These are phyloP conservation scores for Tilletia setariae DNA, from an alignment of 1,284 basidiomycete species.

Conservation along the genomic window DNA sequence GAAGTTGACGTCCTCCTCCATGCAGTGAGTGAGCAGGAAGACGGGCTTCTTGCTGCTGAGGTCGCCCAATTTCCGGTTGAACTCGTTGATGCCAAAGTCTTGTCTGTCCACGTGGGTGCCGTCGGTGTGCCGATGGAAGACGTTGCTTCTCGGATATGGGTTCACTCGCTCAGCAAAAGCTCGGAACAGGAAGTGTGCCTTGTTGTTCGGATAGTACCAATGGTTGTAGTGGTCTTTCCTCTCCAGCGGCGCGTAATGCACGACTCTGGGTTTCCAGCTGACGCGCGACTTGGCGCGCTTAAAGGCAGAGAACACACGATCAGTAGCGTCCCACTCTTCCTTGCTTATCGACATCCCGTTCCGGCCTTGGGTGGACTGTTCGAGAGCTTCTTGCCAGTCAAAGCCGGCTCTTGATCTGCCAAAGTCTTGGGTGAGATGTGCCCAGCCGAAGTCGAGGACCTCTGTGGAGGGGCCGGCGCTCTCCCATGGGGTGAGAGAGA, in stretches of 20 bases:
- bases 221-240: background rate
- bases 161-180: background rate
- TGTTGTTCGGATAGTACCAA: background rate
- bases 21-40: constrained; percentile 10
- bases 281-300: background rate
- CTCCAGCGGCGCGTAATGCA: background rate
- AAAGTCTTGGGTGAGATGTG: background rate
- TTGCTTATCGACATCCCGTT: background rate
- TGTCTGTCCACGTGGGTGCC: background rate
- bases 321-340: background rate
- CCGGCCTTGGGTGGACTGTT: background rate
- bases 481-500: constrained; percentile 1
- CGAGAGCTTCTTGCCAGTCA: background rate
- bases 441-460: constrained; percentile 10
- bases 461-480: background rate
- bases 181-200: constrained; percentile 4
- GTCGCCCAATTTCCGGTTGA: background rate
- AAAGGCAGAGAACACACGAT: background rate
- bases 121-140: background rate
- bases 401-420: background rate
- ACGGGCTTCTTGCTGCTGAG: constrained; percentile 1
- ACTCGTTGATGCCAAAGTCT: background rate
- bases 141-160: background rate
- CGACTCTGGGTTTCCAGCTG: constrained; percentile 1
- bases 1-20: constrained; percentile 6